A percentile compares a stretch with the other conserved stretches of the same genome.
These are phyloP conservation scores for Mycena vulgaris DNA, from an alignment of 768 basidiomycete species.

Conservation along the genomic window DNA sequence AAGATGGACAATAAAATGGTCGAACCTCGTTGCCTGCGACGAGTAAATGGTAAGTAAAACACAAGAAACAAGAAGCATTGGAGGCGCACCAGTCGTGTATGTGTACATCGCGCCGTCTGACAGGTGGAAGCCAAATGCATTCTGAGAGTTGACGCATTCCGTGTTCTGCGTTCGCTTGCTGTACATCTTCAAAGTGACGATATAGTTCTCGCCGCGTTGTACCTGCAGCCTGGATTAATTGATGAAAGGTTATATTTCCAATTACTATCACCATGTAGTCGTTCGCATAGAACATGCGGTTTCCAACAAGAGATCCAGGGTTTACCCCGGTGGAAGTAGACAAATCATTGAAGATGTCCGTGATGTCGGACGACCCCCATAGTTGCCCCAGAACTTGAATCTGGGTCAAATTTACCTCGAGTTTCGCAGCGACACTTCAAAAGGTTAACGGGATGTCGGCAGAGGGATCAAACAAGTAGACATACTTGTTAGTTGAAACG, in stretches of 20 bases:
- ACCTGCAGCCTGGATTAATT: constrained; percentile 50
- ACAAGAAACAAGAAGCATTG: background rate
- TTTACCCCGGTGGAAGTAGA: constrained; percentile 52
- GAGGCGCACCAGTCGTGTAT: constrained; percentile 45
- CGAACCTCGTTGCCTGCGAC: constrained; percentile 55
- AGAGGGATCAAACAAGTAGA: background rate
- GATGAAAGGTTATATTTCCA: background rate
- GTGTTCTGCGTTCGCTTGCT: constrained; percentile 62
- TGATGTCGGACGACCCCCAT: constrained; percentile 54
- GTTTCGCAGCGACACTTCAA: constrained; percentile 56
- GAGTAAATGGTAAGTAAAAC: background rate
- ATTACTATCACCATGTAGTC: constrained; percentile 62
- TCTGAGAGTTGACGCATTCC: constrained; percentile 64
- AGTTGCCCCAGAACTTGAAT: constrained; percentile 54
- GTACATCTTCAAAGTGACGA: constrained; percentile 62
- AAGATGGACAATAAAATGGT: background rate
- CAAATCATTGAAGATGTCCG: constrained; percentile 46
- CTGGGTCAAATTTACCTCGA: constrained; percentile 58
- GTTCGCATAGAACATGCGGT: constrained; percentile 61
- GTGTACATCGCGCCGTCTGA: constrained; percentile 66
- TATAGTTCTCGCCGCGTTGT: constrained; percentile 60
- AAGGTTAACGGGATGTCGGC: background rate
- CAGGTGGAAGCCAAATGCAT: constrained; percentile 66
- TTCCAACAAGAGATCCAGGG: constrained; percentile 57
- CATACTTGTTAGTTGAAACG: constrained; percentile 45